Percentiles rank a stretch among this genome's conserved stretches.
These are phyloP conservation scores for Whalleya microplaca DNA, from an alignment of 2,329 filamentous ascomycete species.

Conservation along the genomic window DNA sequence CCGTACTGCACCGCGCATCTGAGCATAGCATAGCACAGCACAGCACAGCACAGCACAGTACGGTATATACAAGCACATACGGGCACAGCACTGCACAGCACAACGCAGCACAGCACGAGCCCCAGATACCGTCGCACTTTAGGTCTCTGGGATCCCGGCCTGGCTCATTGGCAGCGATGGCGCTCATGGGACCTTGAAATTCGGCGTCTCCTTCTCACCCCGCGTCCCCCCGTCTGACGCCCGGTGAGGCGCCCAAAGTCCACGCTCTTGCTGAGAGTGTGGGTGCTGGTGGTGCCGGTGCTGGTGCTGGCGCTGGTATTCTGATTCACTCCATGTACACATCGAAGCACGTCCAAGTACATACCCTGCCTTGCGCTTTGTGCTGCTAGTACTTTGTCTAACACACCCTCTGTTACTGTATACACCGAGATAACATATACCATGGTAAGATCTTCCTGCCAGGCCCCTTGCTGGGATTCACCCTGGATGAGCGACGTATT, in stretches of 20 bases:
- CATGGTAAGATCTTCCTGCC: constrained; percentile 42
- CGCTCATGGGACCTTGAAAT: constrained; percentile 38
- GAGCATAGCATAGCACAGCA: not conserved
- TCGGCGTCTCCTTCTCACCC: constrained; percentile 33
- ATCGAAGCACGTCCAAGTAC: constrained; percentile 32
- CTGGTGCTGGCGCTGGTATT: constrained; percentile 6
- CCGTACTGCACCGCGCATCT: constrained; percentile 1
- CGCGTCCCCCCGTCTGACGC: constrained; percentile 33
- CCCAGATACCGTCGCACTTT: constrained; percentile 28
- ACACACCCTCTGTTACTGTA: constrained; percentile 37
- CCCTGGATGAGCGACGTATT: constrained; percentile 37
- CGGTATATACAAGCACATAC: not conserved
- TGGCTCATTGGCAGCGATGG: constrained; percentile 37
- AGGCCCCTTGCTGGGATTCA: constrained; percentile 24
- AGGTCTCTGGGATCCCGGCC: constrained; percentile 29
- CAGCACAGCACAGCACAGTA: constrained; percentile 8
- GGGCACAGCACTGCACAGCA: constrained; percentile 20
- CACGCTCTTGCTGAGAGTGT: constrained; percentile 14
- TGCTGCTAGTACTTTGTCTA: constrained; percentile 36
- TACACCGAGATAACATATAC: constrained; percentile 33
- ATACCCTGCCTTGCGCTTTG: constrained; percentile 34
- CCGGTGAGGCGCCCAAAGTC: constrained; percentile 37
- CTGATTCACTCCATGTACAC: constrained; percentile 31
- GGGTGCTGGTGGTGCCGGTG: constrained; percentile 2
- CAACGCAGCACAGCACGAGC: constrained; percentile 20